Evolutionary conservation across 2,329 filamentous ascomycete genomes (phyloP), one percentile per base, ranked within the genome.

Genomic region (Bipolaris oryzae): DNA sequence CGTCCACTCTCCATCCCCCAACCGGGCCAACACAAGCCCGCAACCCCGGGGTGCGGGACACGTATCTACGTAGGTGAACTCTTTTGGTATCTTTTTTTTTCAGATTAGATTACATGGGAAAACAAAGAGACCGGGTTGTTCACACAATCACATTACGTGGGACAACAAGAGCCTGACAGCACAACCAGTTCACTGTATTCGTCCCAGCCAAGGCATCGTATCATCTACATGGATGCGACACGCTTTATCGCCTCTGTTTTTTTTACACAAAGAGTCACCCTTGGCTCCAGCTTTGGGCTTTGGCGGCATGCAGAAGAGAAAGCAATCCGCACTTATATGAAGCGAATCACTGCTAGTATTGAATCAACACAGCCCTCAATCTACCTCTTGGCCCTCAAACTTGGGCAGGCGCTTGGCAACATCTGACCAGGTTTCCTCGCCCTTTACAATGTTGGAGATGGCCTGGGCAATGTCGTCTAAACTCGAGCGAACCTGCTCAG

Each of bases 401-500:
- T 88, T 87, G 25, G 94, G 94, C 68, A 98, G 81, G 72, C 92
- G 87, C 62, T 84, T 83, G 76, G 89, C 83, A 35, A 97, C 82
- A 71, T 96, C 88, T 61, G 82, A 80, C 87, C 87, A 89, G 33
- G 80, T 82, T 78, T 87, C 85, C 56, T 84, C 84, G 44, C 86
- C 87, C 55, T 86, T 83, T 41, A 85, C 82, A 63, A 89, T 77
- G 52, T 79, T 82, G 76, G 85, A 85, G 68, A 95, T 85, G 25
- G 92, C 91, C 54, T 85, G 84, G 57, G 95, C 79, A 57, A 98
- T 92, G 74, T 89, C 89, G 38, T 90, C 89, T 74, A 95, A 85
- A 61, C 87, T 87, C 10, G 90, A 91, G 59, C 95, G 89, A 55
- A 98, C 92, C 80, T 98, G 94, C 75, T 88, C 90, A 51, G 91